A percentile compares a stretch with the other conserved stretches of the same genome.
phyloP scores from a whole-genome alignment of 2,329 filamentous ascomycete genomes.

The Calonectria honghensis region DNA sequence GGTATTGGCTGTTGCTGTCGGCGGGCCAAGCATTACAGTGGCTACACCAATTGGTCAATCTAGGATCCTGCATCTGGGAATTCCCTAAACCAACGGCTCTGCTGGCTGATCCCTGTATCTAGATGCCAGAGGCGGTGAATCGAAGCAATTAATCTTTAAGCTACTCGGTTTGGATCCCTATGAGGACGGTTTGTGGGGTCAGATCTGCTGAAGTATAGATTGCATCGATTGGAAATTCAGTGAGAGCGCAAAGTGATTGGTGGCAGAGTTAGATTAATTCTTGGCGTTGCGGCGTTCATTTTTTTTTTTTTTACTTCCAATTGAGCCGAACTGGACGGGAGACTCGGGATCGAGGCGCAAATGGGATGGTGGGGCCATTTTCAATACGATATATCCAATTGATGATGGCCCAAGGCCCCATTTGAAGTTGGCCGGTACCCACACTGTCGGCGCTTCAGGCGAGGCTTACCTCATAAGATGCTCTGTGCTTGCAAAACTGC shows the following conservation, averaged over 20 bases:
- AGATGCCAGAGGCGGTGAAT: no score
- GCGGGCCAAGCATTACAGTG: no score
- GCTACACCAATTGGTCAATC: no score
- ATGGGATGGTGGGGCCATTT: not conserved
- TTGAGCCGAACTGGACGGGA: not conserved
- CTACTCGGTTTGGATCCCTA: no score
- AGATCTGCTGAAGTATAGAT: not conserved
- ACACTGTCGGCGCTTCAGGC: not conserved
- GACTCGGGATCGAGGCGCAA: not conserved
- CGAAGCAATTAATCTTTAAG: no score
- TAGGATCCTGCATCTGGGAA: no score
- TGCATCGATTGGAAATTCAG: not conserved
- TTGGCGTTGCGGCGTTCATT: not conserved
- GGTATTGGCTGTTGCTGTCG: no score
- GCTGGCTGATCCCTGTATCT: no score
- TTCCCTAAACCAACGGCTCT: no score
- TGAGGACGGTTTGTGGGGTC: no score
- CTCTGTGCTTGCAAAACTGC: not conserved
- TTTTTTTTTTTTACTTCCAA: not conserved
- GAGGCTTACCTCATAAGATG: not conserved
- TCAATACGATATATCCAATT: constrained; percentile 23
- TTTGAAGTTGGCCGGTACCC: not conserved
- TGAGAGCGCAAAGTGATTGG: not conserved
- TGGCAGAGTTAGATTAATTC: not conserved
- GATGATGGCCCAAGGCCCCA: not conserved